Base-by-base conservation (phyloP, 257 asterid genomes). In the Agastache rugosa region DNA sequence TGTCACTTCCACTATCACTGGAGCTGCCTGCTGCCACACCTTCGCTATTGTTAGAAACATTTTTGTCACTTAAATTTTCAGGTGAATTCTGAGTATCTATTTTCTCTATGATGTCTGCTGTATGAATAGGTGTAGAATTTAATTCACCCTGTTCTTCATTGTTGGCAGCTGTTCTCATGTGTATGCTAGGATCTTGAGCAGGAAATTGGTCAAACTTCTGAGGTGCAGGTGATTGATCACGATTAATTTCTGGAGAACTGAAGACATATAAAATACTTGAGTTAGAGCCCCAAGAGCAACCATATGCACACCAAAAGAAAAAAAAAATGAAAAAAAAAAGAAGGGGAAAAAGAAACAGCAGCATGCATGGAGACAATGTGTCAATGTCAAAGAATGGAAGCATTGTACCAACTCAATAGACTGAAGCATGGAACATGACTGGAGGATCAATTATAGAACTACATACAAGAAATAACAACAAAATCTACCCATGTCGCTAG, bases 181-280 rank as follows among this genome's bases (percentile, higher is more conserved):
- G 53, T 63, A 83, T 77, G 83, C 15, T 75, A 37, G 86, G 64
- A 80, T 84, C 82, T 80, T 75, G 83, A 81, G 85, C 84, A 60
- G 89, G 78, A 63, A 55, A 75, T 72, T 70, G 89, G 74, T 81
- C 89, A 67, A 75, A 70, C 83, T 81, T 87, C 73, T 78, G 85
- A 39, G 79, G 87, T 77, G 74, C 81, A 58, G 89, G 87, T 29
- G 86, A 83, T 37, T 78, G 85, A 25, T 77, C 87, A 31, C 47
- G 78, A 66, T 76, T 84, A 74, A 78, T 79, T 79, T 86, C 96
- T 64, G 92, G 93, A 63, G 91, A 90, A 77, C 98, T 95, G 92
- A 55, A 82, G 69, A 63, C 23, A 58, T 66, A 74, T 55, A 72
- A 47, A 45, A 66, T 58, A 60, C 71, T 56, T 67, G 1, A 31